phyloP scores from a whole-genome alignment of 176 grass and related monocot genomes.

The Lolium multiflorum region DNA sequence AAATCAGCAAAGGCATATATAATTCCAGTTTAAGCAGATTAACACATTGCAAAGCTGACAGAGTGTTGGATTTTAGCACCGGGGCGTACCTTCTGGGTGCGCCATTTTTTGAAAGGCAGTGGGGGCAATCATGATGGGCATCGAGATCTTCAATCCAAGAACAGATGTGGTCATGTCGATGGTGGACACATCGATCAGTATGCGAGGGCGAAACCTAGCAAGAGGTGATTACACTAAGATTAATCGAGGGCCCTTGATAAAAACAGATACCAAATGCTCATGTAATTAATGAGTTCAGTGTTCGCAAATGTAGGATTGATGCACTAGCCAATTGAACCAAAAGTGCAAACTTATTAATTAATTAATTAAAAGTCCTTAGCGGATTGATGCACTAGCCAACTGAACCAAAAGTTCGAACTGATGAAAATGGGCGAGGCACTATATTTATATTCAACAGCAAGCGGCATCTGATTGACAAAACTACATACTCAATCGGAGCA shows the following conservation, averaged over 20 bases:
- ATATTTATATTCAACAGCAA: too few relatives aligned
- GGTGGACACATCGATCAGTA: slow-evolving; percentile 83
- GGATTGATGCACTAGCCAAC: too few relatives aligned
- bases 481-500: neutral
- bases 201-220: slow-evolving; percentile 79
- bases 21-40: neutral
- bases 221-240: neutral
- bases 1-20: neutral
- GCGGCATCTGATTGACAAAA: neutral
- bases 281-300: neutral
- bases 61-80: neutral
- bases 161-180: slow-evolving; percentile 82
- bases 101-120: slow-evolving; percentile 91
- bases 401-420: too few relatives aligned
- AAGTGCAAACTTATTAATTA: too few relatives aligned
- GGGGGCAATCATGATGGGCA: slow-evolving; percentile 93
- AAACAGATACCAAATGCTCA: neutral
- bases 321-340: too few relatives aligned
- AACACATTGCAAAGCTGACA: neutral
- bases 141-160: slow-evolving; percentile 83
- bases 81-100: slow-evolving; percentile 70
- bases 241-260: neutral
- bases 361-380: too few relatives aligned
- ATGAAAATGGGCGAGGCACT: too few relatives aligned
- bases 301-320: neutral